These are phyloP conservation scores for Schizothecium vesticola DNA, from an alignment of 495 filamentous ascomycete species.

Conservation along the genomic window DNA sequence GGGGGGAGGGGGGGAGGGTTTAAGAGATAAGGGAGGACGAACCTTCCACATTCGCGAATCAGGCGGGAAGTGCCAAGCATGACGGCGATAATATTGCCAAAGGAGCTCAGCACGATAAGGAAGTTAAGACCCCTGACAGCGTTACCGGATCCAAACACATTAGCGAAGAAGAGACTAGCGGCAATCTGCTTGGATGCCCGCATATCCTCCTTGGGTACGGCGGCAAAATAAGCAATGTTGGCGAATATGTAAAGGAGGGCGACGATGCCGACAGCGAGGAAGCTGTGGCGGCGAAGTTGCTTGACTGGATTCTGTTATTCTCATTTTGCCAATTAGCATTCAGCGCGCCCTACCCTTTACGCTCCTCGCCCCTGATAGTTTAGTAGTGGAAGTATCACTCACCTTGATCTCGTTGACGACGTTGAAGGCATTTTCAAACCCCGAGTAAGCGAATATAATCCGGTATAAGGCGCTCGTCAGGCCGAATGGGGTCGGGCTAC, in stretches of 20 bases:
- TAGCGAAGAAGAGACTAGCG: conserved; percentile 55
- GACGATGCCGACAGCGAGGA: conserved; percentile 41
- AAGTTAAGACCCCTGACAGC: conserved; percentile 53
- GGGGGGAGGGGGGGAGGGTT: background rate
- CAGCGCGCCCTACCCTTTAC: background rate
- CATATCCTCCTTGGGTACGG: conserved; percentile 51
- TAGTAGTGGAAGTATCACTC: background rate
- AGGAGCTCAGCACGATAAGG: conserved; percentile 57
- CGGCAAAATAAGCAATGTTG: conserved; percentile 59
- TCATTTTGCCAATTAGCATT: conserved; percentile 1
- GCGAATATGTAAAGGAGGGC: conserved; percentile 54
- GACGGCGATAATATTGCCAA: conserved; percentile 59
- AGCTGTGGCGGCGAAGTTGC: conserved; percentile 46
- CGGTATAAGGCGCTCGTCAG: conserved; percentile 56
- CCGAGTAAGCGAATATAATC: conserved; percentile 59
- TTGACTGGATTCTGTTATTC: conserved; percentile 48
- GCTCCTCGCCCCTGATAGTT: no score
- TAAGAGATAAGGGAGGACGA: no score
- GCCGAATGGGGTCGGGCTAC: conserved; percentile 42
- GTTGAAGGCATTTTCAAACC: conserved; percentile 59
- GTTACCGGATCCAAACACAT: conserved; percentile 50
- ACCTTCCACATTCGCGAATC: conserved; percentile 56
- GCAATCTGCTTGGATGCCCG: conserved; percentile 48
- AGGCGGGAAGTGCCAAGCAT: conserved; percentile 53
- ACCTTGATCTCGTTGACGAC: conserved; percentile 60